phyloP scores from a whole-genome alignment of 148 eudicot species.

The Fagopyrum tataricum region DNA sequence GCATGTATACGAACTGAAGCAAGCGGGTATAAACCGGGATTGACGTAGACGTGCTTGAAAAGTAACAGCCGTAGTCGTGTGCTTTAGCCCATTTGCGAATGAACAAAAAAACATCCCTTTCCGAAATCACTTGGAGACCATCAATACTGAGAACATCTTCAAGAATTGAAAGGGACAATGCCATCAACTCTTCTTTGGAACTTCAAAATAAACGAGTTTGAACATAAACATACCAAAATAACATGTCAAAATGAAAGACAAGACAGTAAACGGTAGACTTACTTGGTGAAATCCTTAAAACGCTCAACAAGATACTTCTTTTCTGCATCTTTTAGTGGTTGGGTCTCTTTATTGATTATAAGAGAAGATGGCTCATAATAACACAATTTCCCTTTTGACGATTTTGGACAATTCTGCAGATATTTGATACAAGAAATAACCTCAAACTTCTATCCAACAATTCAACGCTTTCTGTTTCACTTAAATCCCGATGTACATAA shows the following conservation, averaged over 20 bases:
- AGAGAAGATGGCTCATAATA: constrained; percentile 69
- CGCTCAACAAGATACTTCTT: constrained; percentile 65
- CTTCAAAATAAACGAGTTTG: not conserved
- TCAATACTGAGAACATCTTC: constrained; percentile 69
- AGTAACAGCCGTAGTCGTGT: too few relatives aligned
- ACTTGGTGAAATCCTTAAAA: constrained; percentile 62
- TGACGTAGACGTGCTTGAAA: constrained; percentile 59
- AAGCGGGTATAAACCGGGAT: constrained; percentile 60
- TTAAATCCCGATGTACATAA: constrained; percentile 62
- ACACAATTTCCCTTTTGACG: constrained; percentile 53
- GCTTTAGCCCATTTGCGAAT: constrained; percentile 68
- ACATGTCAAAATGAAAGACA: too few relatives aligned
- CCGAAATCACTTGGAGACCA: constrained; percentile 58
- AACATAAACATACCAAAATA: too few relatives aligned
- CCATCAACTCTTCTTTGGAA: constrained; percentile 71
- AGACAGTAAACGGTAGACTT: constrained; percentile 18
- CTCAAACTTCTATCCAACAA: constrained; percentile 71
- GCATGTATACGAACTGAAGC: constrained; percentile 57
- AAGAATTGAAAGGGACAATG: constrained; percentile 67
- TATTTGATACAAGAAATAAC: constrained; percentile 69
- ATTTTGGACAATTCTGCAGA: constrained; percentile 48
- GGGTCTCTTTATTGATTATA: constrained; percentile 66
- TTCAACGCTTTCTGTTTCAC: constrained; percentile 43
- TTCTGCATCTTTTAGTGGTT: constrained; percentile 65
- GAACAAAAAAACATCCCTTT: constrained; percentile 73